Conservation (phyloP, 2,329 filamentous ascomycete genomes). For the Albifimbria verrucaria region DNA sequence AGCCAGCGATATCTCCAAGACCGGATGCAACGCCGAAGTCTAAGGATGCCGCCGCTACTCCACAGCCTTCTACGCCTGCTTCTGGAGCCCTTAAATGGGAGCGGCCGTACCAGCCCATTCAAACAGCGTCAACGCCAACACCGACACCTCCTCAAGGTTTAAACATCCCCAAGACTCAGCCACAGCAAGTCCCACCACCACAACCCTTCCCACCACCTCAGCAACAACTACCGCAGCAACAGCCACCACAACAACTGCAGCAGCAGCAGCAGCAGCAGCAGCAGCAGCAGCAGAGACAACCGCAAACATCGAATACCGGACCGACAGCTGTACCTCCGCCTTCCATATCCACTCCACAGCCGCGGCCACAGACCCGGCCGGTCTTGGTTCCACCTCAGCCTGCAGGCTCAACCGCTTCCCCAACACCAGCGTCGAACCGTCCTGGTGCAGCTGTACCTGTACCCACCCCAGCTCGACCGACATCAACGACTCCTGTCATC, state of each 20-base stretch:
- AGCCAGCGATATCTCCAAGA: slow-evolving; percentile 29
- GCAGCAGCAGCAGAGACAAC: slow-evolving; percentile 4
- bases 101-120: slow-evolving; percentile 36
- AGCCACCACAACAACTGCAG: slow-evolving; percentile 16
- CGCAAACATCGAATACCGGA: slow-evolving; percentile 7
- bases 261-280: slow-evolving; percentile 19
- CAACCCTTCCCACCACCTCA: too few relatives aligned
- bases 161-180: slow-evolving; percentile 13
- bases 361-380: slow-evolving; percentile 21
- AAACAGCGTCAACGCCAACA: slow-evolving; percentile 17
- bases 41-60: slow-evolving; percentile 20
- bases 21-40: slow-evolving; percentile 28
- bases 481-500: slow-evolving; percentile 29
- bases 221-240: slow-evolving; percentile 15
- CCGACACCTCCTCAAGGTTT: neutral
- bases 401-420: slow-evolving; percentile 30
- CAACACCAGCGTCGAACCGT: slow-evolving; percentile 30
- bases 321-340: slow-evolving; percentile 11
- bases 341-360: slow-evolving; percentile 9
- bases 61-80: slow-evolving; percentile 18
- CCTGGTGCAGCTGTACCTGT: slow-evolving; percentile 14
- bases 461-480: slow-evolving; percentile 23
- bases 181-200: slow-evolving; percentile 5
- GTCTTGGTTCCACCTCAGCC: slow-evolving; percentile 32
- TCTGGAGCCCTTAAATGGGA: slow-evolving; percentile 35